phyloP scores from a whole-genome alignment of 106 monocot genomes.

The Amphibolis antarctica region DNA sequence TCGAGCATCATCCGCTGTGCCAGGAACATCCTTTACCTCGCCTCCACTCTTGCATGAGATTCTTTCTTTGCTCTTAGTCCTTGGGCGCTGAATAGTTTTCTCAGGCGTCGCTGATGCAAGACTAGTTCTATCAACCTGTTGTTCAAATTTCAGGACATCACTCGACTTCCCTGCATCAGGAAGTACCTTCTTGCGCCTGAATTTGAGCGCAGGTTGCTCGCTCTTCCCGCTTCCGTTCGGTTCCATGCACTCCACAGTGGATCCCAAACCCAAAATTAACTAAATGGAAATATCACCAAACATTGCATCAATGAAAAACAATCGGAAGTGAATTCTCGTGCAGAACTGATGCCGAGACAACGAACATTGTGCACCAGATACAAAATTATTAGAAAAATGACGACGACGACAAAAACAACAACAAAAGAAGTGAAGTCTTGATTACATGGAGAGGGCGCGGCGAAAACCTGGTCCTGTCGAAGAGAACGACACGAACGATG shows the following conservation, averaged over 20 bases:
- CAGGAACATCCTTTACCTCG: neutral
- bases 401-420: no score
- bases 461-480: no score
- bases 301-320: neutral
- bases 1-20: neutral
- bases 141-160: neutral
- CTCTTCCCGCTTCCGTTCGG: neutral
- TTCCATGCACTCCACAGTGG: neutral
- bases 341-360: no score
- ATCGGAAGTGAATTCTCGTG: no score
- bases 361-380: no score
- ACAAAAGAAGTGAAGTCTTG: no score
- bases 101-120: slow-evolving; percentile 2
- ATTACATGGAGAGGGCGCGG: no score
- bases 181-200: slow-evolving; percentile 2
- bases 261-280: neutral
- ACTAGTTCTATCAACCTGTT: neutral
- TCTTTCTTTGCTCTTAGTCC: slow-evolving; percentile 1
- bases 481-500: no score
- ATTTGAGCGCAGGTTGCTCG: slow-evolving; percentile 1
- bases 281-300: no score
- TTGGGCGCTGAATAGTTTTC: neutral
- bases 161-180: neutral
- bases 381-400: no score
- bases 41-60: neutral